Conservation (phyloP, 225 moss, liverwort and hornwort species). For the Bryum argenteum region DNA sequence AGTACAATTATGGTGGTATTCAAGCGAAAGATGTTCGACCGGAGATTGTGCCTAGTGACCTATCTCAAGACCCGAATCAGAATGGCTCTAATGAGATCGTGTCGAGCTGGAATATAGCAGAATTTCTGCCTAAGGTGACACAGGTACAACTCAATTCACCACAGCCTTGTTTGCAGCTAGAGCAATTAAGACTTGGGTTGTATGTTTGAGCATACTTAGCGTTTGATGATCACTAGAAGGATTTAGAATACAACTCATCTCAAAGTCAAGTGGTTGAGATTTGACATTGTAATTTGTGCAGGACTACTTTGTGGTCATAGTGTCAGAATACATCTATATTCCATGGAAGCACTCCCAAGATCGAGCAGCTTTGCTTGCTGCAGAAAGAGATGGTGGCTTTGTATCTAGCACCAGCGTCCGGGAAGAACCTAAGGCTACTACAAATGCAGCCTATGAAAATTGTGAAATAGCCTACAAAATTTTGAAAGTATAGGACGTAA, state of each 20-base stretch:
- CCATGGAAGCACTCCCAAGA: constrained; percentile 92
- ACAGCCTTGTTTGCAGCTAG: constrained; percentile 12
- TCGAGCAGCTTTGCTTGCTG: constrained; percentile 48
- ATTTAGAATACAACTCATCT: background rate
- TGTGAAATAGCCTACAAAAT: too few species aligned
- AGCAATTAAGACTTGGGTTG: background rate
- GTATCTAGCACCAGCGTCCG: too few species aligned
- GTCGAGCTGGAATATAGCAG: constrained; percentile 97
- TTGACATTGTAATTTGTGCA: constrained; percentile 37
- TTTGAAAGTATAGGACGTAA: too few species aligned
- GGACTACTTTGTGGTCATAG: constrained; percentile 94
- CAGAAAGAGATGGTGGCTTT: constrained; percentile 40
- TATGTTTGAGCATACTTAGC: constrained; percentile 4
- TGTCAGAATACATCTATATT: constrained; percentile 88
- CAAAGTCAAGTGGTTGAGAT: background rate
- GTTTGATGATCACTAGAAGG: constrained; percentile 6
- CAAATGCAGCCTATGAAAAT: too few species aligned
- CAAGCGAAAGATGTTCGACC: constrained; percentile 65
- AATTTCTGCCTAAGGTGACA: constrained; percentile 85
- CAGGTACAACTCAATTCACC: constrained; percentile 55
- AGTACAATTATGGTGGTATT: constrained; percentile 97
- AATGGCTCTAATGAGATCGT: constrained; percentile 77
- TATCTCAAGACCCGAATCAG: constrained; percentile 54
- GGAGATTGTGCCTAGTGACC: constrained; percentile 39
- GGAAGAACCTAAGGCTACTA: too few species aligned